Conservation (phyloP, 179 eudicot species). For the Beta macrorhiza region DNA sequence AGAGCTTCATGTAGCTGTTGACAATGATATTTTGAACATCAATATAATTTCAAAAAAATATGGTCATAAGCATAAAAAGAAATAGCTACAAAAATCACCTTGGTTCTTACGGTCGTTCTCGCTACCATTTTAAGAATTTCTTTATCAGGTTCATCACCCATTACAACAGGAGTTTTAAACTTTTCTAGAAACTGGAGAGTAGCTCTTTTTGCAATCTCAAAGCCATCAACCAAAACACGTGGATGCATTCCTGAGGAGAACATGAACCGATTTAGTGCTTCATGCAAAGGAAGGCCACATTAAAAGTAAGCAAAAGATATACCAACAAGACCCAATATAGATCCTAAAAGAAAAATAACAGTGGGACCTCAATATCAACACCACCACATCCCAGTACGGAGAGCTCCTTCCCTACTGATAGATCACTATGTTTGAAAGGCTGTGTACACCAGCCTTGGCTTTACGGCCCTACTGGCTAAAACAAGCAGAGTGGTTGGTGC, state of each 20-base stretch:
- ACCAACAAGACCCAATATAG: not conserved
- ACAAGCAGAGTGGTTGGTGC: not conserved
- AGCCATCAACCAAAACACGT: conserved; percentile 91
- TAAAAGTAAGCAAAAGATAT: not conserved
- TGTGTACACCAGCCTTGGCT: not conserved
- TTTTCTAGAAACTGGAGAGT: conserved; percentile 82
- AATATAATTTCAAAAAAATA: not conserved
- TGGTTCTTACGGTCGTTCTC: conserved; percentile 89
- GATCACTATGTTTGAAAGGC: not conserved
- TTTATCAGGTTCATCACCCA: conserved; percentile 90
- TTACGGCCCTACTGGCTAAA: not conserved
- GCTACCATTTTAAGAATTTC: conserved; percentile 97
- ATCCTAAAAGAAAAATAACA: not conserved
- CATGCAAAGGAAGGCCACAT: too few species aligned
- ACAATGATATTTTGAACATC: not conserved
- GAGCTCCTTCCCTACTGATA: not conserved
- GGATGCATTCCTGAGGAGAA: conserved; percentile 84
- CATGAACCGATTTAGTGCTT: not conserved
- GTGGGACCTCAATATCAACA: too few species aligned
- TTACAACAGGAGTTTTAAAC: conserved; percentile 89
- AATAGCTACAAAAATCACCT: conserved; percentile 40
- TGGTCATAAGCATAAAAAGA: not conserved
- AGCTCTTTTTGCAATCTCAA: conserved; percentile 96
- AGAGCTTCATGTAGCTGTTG: conserved; percentile 78
- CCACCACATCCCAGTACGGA: not conserved